A percentile compares a stretch with the other conserved stretches of the same genome.
Conservation (phyloP, 345 rosid species). For the Eucalyptus regnans region DNA sequence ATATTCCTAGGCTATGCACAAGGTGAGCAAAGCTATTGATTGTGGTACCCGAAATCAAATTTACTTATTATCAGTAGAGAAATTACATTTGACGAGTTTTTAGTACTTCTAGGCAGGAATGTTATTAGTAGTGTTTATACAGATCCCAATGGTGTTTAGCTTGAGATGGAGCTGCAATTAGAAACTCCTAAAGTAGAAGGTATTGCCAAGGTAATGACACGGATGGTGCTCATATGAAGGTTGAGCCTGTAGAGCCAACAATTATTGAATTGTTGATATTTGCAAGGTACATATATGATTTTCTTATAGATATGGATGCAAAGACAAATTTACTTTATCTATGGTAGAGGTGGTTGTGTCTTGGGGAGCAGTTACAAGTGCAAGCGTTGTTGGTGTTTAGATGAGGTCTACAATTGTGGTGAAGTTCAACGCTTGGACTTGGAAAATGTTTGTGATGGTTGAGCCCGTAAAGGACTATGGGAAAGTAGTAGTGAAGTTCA, state of each 20-base stretch:
- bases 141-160: background rate
- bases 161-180: background rate
- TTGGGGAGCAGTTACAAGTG: background rate
- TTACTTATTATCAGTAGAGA: background rate
- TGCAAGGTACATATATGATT: too few relatives aligned
- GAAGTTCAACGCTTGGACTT: background rate
- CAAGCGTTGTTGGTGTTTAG: background rate
- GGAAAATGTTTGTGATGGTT: background rate
- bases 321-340: background rate
- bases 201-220: too few relatives aligned
- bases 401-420: background rate
- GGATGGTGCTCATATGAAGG: background rate
- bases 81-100: background rate
- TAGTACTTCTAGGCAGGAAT: background rate
- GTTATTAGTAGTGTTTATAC: too few relatives aligned
- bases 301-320: background rate
- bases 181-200: background rate
- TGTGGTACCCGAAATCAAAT: background rate
- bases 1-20: background rate
- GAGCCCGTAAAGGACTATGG: background rate
- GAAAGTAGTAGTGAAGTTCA: background rate
- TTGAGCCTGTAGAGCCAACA: background rate
- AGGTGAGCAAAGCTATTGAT: background rate
- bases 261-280: too few relatives aligned
- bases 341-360: background rate